These are phyloP conservation scores for Dicorynia guianensis DNA, from an alignment of 306 rosid genomes.

Conservation along the genomic window DNA sequence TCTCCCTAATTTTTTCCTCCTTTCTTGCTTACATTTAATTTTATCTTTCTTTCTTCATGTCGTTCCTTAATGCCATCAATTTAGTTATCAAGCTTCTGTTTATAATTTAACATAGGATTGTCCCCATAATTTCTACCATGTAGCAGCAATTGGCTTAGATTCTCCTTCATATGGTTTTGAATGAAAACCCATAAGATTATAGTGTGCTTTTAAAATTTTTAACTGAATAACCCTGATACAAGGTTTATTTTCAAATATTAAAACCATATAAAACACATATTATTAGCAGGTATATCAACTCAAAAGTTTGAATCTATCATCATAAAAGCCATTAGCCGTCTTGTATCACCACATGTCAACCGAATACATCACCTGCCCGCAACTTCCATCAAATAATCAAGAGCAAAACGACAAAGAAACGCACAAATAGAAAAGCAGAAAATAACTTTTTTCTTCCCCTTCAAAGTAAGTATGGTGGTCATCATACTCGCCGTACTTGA, in stretches of 20 bases:
- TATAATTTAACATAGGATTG: no score
- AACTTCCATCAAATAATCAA: slow-evolving; percentile 13
- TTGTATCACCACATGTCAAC: not conserved
- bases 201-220: not conserved
- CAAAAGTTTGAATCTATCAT: not conserved
- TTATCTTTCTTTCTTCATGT: no score
- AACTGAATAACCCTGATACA: slow-evolving; percentile 1
- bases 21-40: not conserved
- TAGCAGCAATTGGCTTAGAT: no score
- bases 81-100: no score
- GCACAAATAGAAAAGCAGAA: not conserved
- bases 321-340: not conserved
- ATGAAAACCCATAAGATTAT: not conserved
- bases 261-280: no score
- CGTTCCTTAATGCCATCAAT: no score
- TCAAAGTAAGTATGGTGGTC: slow-evolving; percentile 85
- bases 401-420: not conserved
- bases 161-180: no score
- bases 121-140: no score
- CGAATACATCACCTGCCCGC: not conserved
- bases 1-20: not conserved
- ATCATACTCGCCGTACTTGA: slow-evolving; percentile 74
- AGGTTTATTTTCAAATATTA: not conserved
- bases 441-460: slow-evolving; percentile 66
- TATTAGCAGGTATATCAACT: not conserved